These are phyloP conservation scores for Pugionium cornutum DNA, from an alignment of 345 rosid genomes.

Conservation along the genomic window DNA sequence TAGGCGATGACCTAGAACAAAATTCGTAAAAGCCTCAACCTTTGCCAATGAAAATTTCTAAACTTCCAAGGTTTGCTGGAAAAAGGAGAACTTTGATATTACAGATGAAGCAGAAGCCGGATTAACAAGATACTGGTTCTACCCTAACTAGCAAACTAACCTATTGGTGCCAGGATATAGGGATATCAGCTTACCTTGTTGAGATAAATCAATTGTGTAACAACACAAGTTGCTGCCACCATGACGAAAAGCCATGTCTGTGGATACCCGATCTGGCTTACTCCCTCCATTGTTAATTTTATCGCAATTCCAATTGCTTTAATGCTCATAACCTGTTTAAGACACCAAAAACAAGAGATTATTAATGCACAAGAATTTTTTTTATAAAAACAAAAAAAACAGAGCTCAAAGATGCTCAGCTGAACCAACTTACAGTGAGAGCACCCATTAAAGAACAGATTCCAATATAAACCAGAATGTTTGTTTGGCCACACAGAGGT, in stretches of 20 bases:
- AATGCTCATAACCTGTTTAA: constrained; percentile 89
- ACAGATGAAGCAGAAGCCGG: too few relatives aligned
- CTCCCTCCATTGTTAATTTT: constrained; percentile 90
- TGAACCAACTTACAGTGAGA: constrained; percentile 69
- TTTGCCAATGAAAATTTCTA: too few relatives aligned
- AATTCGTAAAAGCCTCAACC: too few relatives aligned
- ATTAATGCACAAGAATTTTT: neutral
- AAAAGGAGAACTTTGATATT: too few relatives aligned
- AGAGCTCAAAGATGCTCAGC: constrained; percentile 7
- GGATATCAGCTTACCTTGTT: constrained; percentile 63
- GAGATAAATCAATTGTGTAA: constrained; percentile 86
- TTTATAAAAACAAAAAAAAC: neutral
- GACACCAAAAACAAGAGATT: neutral
- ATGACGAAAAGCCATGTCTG: constrained; percentile 86
- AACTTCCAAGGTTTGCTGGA: too few relatives aligned
- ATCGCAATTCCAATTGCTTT: constrained; percentile 94
- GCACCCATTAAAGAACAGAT: constrained; percentile 95
- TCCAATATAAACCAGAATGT: constrained; percentile 83
- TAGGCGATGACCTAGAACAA: too few relatives aligned
- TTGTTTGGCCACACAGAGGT: constrained; percentile 74
- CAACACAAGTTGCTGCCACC: constrained; percentile 71
- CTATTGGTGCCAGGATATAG: neutral
- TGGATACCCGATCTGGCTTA: constrained; percentile 69
- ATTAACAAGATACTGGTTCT: too few relatives aligned
- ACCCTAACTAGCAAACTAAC: neutral